Base-by-base conservation (phyloP, 2,329 filamentous ascomycete genomes). In the Bipolaris sorokiniana region DNA sequence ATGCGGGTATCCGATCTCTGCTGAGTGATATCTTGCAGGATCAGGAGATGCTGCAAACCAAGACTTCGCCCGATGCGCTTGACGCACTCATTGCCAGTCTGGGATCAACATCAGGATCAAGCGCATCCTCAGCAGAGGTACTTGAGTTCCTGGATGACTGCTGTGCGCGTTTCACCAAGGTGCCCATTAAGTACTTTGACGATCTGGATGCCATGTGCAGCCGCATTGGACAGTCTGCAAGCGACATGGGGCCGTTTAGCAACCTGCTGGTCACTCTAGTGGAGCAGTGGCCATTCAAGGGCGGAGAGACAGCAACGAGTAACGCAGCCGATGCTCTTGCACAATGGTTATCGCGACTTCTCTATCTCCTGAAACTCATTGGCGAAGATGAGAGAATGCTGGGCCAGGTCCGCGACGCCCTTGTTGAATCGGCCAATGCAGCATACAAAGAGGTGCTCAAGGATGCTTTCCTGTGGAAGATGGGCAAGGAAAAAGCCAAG, bases 121-220 rank as follows among this genome's bases (percentile, higher is more conserved):
- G 66, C 5, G 37, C 62, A 3, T 62, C 69, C 26, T 68, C 70
- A 1, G 28, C 48, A 10, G 69, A 78, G 13, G 71, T 92, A 0
- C 90, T 90, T 78, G 75, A 80, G 0, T 96, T 95, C 69, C 74
- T 97, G 23, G 93, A 97, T 69, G 92, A 96, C 61, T 96, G 91
- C 74, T 82, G 91, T 50, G 86, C 86, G 28, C 86, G 93, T 22
- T 90, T 91, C 64, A 88, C 88, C 15, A 87, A 84, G 54, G 88
- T 89, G 22, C 90, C 92, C 0, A 88, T 96, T 69, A 96, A 92
- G 71, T 94, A 97, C 68, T 86, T 95, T 26, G 90, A 95, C 59
- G 80, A 87, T 68, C 76, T 91, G 23, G 82, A 87, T 51, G 82
- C 86, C 64, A 76, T 57, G 73, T 78, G 51, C 41, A 65, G 79